Evolutionary conservation across 1,139 yeast genomes (phyloP).

Genomic region (Nematodospora anomalae): DNA sequence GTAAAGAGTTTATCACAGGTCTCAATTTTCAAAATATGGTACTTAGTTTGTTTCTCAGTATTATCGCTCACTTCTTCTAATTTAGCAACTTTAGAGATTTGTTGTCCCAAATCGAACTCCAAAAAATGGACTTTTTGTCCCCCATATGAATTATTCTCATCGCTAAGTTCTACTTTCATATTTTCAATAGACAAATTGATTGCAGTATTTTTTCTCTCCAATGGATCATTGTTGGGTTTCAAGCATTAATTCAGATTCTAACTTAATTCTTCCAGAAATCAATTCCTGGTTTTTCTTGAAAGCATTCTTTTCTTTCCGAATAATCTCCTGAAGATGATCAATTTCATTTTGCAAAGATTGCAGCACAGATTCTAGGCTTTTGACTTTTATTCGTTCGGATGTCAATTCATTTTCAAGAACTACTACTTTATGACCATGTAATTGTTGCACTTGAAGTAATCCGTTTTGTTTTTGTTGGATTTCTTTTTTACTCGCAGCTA

Average conservation of each 20-base stretch:
- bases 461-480: neutral
- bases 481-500: neutral
- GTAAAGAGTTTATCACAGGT: neutral
- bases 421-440: neutral
- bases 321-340: neutral
- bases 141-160: neutral
- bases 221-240: neutral
- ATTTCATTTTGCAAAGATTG: neutral
- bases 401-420: neutral
- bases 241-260: neutral
- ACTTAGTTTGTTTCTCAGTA: neutral
- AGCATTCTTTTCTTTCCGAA: neutral
- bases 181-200: too few species aligned
- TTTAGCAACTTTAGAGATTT: neutral
- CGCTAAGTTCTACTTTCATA: neutral
- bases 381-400: neutral
- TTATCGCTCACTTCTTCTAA: neutral
- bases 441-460: neutral
- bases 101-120: neutral
- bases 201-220: neutral
- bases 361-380: neutral
- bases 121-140: neutral
- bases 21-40: neutral
- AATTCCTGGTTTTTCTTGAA: neutral
- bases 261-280: neutral